Evolutionary conservation across 352 stramenopile genomes (phyloP), one percentile per base, ranked within the genome.

Genomic region (Phytophthora palmivora): DNA sequence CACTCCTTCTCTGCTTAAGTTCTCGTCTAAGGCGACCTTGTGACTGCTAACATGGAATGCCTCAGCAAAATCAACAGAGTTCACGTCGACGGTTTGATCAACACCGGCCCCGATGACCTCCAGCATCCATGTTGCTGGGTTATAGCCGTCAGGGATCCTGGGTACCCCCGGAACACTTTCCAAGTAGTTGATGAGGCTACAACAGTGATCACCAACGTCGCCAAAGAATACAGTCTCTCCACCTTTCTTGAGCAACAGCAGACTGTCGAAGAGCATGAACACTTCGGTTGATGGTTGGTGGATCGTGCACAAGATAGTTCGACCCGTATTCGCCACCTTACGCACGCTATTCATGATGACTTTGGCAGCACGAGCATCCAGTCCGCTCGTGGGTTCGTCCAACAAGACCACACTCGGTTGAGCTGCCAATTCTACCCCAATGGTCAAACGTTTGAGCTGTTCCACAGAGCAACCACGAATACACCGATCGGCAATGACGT

Each of bases 371-470:
- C 79, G 92, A 24, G 78, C 81, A 67, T 97, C 92, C 15, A 98
- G 57, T 21, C 91, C 91, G 45, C 70, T 89, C 32, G 84, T 97
- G 6, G 89, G 88, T 52, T 97, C 87, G 58, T 97, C 89, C 2
- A 88, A 50, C 67, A 97, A 96, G 8, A 97, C 50, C 14, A 97
- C 62, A 37, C 73, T 80, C 19, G 89, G 79, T 32, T 90, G 82
- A 14, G 83, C 87, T 4, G 94, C 88, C n/a, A 98, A 67, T 44
- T 98, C 94, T 4, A 98, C 81, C 42, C 88, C 92, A 32, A 97
- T 90, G 32, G 73, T 83, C 24, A 85, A 53, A 1, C 76, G 76
- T 55, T 83, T 85, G 12, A 78, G 38, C 46, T 85, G 76, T 36
- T 81, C 76, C 6, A 79, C 52, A 0, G 76, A 82, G 32, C 64